Evolutionary conservation across 139 green algal genomes (phyloP).

Genomic region (Astrephomene gubernaculifera): DNA sequence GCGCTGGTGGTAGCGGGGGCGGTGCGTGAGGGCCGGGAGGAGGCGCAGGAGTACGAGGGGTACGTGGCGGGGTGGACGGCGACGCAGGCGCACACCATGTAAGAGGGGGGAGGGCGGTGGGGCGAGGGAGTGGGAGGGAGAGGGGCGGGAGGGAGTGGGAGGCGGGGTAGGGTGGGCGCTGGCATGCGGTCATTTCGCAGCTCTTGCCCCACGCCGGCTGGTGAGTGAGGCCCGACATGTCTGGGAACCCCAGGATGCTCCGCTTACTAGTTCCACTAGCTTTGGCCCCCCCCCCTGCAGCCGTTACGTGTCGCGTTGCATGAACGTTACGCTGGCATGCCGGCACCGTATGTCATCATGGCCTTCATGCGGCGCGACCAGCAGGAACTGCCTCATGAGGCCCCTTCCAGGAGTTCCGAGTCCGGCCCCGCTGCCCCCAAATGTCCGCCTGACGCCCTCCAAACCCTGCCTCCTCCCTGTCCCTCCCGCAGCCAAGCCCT

Average conservation of each 20-base stretch:
- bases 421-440: too few species aligned
- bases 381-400: too few species aligned
- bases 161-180: too few species aligned
- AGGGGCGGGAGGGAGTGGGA: too few species aligned
- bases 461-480: not conserved
- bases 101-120: not conserved
- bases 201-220: not conserved
- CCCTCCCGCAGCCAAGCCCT: not conserved
- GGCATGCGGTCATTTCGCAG: not conserved
- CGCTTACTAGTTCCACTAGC: not conserved
- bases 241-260: not conserved
- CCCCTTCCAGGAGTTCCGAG: too few species aligned
- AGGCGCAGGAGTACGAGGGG: not conserved
- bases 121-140: not conserved
- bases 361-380: too few species aligned
- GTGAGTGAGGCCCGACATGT: not conserved
- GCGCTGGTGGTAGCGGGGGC: not conserved
- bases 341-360: too few species aligned
- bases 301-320: too few species aligned
- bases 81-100: not conserved
- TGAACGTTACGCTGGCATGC: too few species aligned
- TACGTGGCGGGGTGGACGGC: not conserved
- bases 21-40: not conserved
- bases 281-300: too few species aligned
- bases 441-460: too few species aligned